Evolutionary conservation across 148 eudicot genomes (phyloP).

Genomic region (Nyssa sinensis): DNA sequence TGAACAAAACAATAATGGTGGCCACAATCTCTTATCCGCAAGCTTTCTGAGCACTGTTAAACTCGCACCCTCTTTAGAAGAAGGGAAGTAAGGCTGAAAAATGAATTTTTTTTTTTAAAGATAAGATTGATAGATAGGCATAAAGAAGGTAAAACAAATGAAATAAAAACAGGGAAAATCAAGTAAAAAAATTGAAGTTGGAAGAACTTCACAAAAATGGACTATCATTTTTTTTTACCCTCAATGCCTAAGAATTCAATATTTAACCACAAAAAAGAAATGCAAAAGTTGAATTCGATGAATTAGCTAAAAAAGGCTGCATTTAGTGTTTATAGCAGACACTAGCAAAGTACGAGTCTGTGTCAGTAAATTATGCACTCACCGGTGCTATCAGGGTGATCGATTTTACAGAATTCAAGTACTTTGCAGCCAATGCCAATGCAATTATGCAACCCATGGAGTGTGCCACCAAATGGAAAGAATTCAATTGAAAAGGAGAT

Average conservation of each 20-base stretch:
- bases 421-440: slow-evolving; percentile 66
- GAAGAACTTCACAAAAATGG: no score
- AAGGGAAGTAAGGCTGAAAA: slow-evolving; percentile 62
- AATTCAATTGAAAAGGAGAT: slow-evolving; percentile 28
- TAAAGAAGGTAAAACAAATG: background rate
- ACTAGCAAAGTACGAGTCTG: background rate
- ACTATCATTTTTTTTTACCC: no score
- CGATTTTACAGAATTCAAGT: slow-evolving; percentile 49
- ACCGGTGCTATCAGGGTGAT: slow-evolving; percentile 76
- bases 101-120: background rate
- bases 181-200: no score
- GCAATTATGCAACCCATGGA: slow-evolving; percentile 86
- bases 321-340: background rate
- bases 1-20: slow-evolving; percentile 62
- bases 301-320: background rate
- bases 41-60: slow-evolving; percentile 40
- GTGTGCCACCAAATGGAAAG: slow-evolving; percentile 80
- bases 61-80: slow-evolving; percentile 40
- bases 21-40: slow-evolving; percentile 69
- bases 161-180: background rate
- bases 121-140: background rate
- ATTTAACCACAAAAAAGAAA: background rate
- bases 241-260: background rate
- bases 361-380: slow-evolving; percentile 19
- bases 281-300: background rate